Evolutionary conservation across 805 yeast species (phyloP).

Genomic region (Suhomyces xylopsoci): DNA sequence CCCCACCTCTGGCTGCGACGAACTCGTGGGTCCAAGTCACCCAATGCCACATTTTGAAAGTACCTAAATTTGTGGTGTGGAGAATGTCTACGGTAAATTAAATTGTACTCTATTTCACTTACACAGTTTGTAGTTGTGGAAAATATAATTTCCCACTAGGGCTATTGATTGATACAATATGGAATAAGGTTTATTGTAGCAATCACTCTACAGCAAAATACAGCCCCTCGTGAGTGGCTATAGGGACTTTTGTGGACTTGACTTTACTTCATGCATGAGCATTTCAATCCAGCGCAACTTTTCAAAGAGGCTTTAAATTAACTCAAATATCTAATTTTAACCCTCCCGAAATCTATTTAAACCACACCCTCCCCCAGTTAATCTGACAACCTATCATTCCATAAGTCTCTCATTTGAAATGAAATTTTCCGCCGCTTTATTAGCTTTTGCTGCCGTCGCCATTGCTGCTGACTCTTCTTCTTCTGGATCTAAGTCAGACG

Average conservation of each 20-base stretch:
- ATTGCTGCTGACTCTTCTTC: conserved; percentile 10
- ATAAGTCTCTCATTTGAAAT: conserved; percentile 5
- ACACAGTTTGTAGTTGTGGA: background rate
- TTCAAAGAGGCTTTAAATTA: background rate
- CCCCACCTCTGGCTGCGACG: background rate
- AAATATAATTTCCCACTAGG: background rate
- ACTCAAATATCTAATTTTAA: background rate
- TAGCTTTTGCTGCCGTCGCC: conserved; percentile 7
- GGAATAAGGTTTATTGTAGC: background rate
- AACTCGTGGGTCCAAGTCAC: background rate
- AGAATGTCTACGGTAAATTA: background rate
- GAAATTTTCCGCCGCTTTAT: conserved; percentile 13
- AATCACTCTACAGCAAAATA: background rate
- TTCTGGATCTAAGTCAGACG: too few relatives aligned
- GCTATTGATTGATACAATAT: background rate
- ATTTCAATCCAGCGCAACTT: background rate
- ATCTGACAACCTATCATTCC: background rate
- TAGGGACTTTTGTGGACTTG: background rate
- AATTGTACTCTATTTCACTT: background rate
- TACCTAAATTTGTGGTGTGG: background rate
- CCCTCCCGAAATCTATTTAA: background rate
- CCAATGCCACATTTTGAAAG: background rate
- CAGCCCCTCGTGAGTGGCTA: background rate
- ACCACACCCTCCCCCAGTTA: background rate
- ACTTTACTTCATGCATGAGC: background rate